Conservation (phyloP, 2,329 filamentous ascomycete species). For the Pseudophaeomoniella oleicola region DNA sequence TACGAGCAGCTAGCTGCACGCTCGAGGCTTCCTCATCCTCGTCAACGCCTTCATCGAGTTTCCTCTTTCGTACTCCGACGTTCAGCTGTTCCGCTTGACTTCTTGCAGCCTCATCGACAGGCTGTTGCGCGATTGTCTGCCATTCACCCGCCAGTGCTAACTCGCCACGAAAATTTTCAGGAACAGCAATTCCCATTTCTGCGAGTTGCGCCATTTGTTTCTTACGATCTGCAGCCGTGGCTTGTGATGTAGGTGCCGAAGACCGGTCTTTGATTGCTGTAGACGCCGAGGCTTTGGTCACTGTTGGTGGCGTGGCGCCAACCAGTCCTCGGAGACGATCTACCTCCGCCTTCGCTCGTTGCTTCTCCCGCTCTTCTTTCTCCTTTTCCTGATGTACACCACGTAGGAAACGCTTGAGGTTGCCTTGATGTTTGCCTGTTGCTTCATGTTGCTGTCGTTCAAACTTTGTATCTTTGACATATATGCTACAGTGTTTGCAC, state of each 20-base stretch:
- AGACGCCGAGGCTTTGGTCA: constrained; percentile 17
- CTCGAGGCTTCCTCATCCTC: constrained; percentile 23
- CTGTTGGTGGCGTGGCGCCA: constrained; percentile 18
- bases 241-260: constrained; percentile 16
- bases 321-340: constrained; percentile 72
- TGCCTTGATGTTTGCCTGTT: constrained; percentile 69
- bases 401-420: constrained; percentile 76
- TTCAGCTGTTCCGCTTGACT: constrained; percentile 29
- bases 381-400: constrained; percentile 79
- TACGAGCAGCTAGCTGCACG: constrained; percentile 19
- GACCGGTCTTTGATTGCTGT: constrained; percentile 10
- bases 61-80: constrained; percentile 30
- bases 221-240: constrained; percentile 55
- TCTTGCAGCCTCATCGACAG: constrained; percentile 31
- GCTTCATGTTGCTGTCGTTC: constrained; percentile 82
- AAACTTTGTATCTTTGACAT: constrained; percentile 81
- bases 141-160: constrained; percentile 85
- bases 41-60: constrained; percentile 23
- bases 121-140: constrained; percentile 49
- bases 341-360: constrained; percentile 70
- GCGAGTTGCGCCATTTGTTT: constrained; percentile 77
- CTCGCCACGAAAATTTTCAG: constrained; percentile 60
- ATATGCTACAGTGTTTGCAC: constrained; percentile 93
- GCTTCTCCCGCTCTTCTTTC: constrained; percentile 63
- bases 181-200: constrained; percentile 72